Percentiles rank a stretch among this genome's conserved stretches.
phyloP scores from a whole-genome alignment of 306 rosid species.

The Chamaecrista fasciculata region DNA sequence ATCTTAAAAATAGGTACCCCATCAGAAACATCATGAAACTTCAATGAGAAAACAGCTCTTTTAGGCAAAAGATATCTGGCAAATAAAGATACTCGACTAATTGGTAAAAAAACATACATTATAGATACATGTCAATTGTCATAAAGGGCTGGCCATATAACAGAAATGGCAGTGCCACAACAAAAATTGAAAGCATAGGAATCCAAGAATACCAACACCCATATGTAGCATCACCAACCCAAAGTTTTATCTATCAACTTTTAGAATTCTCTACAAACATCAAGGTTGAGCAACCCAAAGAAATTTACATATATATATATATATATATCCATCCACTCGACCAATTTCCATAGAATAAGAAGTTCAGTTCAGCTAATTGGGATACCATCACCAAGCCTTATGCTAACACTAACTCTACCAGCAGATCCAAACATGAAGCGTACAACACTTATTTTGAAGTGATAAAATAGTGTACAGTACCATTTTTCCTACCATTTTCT shows the following conservation, averaged over 20 bases:
- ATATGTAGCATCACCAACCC: background rate
- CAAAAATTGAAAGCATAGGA: background rate
- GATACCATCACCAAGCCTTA: background rate
- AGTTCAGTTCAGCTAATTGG: background rate
- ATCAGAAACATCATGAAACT: background rate
- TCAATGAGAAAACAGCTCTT: too few species aligned
- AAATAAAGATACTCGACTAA: background rate
- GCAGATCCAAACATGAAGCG: background rate
- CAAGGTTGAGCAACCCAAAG: background rate
- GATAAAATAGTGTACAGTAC: slow-evolving; percentile 12
- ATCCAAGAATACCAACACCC: background rate
- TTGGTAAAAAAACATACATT: too few species aligned
- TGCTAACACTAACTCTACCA: background rate
- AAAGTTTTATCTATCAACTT: background rate
- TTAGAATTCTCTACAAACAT: background rate
- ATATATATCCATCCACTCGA: background rate
- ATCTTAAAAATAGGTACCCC: too few species aligned
- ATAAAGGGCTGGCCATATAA: background rate
- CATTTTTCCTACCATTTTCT: background rate
- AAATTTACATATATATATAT: too few species aligned
- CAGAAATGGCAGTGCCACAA: background rate
- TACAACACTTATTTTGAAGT: slow-evolving; percentile 14
- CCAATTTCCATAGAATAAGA: background rate
- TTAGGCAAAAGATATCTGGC: too few species aligned
- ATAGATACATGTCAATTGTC: too few species aligned